phyloP scores from a whole-genome alignment of 192 early-diverging fungal species.

The Linnemannia elongata region DNA sequence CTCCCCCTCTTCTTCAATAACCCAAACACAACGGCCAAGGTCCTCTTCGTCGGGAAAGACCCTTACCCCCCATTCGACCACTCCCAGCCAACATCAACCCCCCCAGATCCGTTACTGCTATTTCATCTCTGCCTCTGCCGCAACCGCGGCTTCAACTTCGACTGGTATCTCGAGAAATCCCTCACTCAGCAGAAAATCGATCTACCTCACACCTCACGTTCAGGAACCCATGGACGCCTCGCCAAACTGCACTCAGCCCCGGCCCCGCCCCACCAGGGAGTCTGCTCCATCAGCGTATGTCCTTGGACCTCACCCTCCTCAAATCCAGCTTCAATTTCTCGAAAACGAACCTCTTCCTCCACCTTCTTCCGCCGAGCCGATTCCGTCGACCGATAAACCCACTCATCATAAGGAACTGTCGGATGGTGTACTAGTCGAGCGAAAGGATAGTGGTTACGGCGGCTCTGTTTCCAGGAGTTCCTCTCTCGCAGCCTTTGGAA shows the following conservation, averaged over 20 bases:
- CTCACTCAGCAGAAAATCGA: constrained; percentile 19
- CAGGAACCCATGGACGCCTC: constrained; percentile 21
- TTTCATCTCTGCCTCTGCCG: constrained; percentile 39
- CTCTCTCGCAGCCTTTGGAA: constrained; percentile 39
- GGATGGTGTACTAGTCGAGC: constrained; percentile 37
- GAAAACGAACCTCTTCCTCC: constrained; percentile 42
- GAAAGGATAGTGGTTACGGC: constrained; percentile 54
- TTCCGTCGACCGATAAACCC: not conserved
- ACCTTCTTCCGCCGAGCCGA: constrained; percentile 6
- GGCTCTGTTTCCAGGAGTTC: constrained; percentile 48
- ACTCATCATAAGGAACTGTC: not conserved
- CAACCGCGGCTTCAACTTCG: constrained; percentile 12
- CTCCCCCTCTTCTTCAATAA: not conserved
- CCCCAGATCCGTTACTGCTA: constrained; percentile 57
- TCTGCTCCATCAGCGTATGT: constrained; percentile 1
- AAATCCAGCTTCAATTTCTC: constrained; percentile 49
- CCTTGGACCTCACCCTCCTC: constrained; percentile 42
- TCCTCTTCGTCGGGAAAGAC: constrained; percentile 6
- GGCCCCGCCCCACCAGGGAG: constrained; percentile 10
- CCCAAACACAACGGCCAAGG: not conserved
- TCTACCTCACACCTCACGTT: constrained; percentile 37
- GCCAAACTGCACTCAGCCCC: constrained; percentile 43
- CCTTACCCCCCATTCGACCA: not conserved
- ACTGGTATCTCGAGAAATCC: constrained; percentile 2
- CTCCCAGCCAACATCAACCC: not conserved